Evolutionary conservation across 2,329 filamentous ascomycete species (phyloP), one percentile per base, ranked within the genome.

Genomic region (Fulvia fulva): DNA sequence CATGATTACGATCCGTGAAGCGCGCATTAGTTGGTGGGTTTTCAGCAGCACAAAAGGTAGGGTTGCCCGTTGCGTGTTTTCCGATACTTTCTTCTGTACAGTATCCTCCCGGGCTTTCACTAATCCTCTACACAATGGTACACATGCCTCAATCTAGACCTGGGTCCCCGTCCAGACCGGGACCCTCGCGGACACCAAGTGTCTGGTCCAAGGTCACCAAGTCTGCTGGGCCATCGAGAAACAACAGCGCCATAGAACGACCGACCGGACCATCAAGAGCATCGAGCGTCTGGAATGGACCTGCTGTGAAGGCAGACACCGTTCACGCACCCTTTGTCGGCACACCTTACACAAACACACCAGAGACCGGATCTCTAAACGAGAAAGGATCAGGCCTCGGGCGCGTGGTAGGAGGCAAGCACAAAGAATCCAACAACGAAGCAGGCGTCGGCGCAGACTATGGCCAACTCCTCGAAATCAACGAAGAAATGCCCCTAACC

Each of bases 401-500:
- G 23, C 67, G 76, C 16, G 68, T 79, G 30, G 71, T 70, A 32
- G 77, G 77, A 58, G 76, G 76, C 34, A 71, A 70, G 49, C 75
- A 73, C 41, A 63, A 72, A n/a, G 65, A 68, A 16, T 62, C 70
- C 25, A 65, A 72, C 52, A 68, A 71, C 22, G 70, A 73, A 16
- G 63, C 59, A 22, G 53, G 63, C 7, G 63, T 69, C n/a, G 69
- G 71, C 57, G 51, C 64, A 8, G 70, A 73, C 9, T 65, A 73
- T 60, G 75, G 74, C 25, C 69, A 69, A 28, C 63, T 78, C 44
- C 72, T 72, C 49, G 73, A 76, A 49, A 74, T 81, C 41, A 75
- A 80, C 45, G 71, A 78, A 59, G 79, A 81, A 59, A 72, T 82
- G 61, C 80, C 80, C 8, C 71, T 81, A 22, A 81, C 80, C 5